Evolutionary conservation across 192 early-diverging fungal species (phyloP).

Genomic region (Coemansia sp.): DNA sequence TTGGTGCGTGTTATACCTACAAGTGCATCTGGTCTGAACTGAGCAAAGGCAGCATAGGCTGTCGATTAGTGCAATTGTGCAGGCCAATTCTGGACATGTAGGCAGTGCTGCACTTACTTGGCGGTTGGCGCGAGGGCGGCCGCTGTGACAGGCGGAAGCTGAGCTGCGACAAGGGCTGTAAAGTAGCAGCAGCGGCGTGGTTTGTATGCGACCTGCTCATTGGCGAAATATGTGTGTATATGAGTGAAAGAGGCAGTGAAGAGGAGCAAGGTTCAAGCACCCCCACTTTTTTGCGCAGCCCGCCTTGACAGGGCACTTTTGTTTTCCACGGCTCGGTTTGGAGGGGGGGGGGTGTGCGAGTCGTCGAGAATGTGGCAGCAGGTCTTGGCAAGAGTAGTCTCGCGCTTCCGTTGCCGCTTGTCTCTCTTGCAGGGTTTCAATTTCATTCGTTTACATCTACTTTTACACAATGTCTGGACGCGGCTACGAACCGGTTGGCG

Average conservation of each 20-base stretch:
- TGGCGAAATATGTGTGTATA: not conserved
- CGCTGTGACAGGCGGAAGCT: constrained; percentile 45
- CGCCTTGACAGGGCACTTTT: too few species aligned
- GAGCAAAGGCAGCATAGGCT: not conserved
- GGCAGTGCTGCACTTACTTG: not conserved
- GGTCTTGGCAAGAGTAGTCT: not conserved
- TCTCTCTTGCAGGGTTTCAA: too few species aligned
- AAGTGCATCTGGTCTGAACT: not conserved
- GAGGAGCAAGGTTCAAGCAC: not conserved
- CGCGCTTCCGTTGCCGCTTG: too few species aligned
- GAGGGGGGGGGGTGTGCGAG: too few species aligned
- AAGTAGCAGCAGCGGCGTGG: constrained; percentile 1
- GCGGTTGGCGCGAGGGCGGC: constrained; percentile 25
- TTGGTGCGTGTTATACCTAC: not conserved
- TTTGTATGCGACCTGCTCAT: constrained; percentile 21
- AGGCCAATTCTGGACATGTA: not conserved
- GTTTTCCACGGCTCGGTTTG: too few species aligned
- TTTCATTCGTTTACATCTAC: not conserved
- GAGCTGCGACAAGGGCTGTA: constrained; percentile 35
- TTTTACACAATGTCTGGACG: constrained; percentile 30
- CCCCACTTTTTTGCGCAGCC: not conserved
- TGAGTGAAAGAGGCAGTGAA: not conserved
- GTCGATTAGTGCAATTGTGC: not conserved
- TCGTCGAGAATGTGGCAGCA: too few species aligned
- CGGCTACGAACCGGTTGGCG: constrained; percentile 50